Conservation (phyloP, 306 rosid species). For the Sophora flavescens region DNA sequence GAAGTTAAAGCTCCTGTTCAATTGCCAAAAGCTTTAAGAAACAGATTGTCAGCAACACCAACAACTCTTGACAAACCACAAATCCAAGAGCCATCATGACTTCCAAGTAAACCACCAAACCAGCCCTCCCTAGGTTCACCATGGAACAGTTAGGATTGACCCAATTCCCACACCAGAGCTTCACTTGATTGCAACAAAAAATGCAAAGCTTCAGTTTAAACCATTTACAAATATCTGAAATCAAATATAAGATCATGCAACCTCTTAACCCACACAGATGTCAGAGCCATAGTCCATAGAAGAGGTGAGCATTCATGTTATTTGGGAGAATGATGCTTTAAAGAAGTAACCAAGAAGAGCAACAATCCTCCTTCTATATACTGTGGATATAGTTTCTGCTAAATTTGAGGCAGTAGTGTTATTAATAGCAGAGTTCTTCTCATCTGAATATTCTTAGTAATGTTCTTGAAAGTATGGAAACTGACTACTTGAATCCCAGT, state of each 20-base stretch:
- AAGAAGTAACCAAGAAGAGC: not conserved
- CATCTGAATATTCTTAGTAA: not conserved
- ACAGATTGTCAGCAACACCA: no score
- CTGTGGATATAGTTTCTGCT: not conserved
- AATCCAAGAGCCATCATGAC: no score
- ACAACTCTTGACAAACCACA: no score
- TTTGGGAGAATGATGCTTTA: not conserved
- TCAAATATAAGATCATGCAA: not conserved
- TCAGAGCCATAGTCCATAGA: not conserved
- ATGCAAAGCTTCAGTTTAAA: not conserved
- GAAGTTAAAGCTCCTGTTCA: no score
- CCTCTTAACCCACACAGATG: not conserved
- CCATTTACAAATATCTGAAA: not conserved
- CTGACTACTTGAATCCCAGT: not conserved
- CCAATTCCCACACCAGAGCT: not conserved
- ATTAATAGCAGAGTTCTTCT: not conserved
- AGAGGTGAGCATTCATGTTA: not conserved
- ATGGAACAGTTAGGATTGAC: no score
- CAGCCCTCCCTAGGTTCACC: no score
- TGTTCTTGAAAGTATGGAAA: not conserved
- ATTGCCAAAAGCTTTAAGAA: no score
- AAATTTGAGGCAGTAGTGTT: not conserved
- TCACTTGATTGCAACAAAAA: not conserved
- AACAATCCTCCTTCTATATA: not conserved
- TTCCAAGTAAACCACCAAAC: no score